phyloP scores from a whole-genome alignment of 345 rosid genomes.

The Syzygium oleosum region DNA sequence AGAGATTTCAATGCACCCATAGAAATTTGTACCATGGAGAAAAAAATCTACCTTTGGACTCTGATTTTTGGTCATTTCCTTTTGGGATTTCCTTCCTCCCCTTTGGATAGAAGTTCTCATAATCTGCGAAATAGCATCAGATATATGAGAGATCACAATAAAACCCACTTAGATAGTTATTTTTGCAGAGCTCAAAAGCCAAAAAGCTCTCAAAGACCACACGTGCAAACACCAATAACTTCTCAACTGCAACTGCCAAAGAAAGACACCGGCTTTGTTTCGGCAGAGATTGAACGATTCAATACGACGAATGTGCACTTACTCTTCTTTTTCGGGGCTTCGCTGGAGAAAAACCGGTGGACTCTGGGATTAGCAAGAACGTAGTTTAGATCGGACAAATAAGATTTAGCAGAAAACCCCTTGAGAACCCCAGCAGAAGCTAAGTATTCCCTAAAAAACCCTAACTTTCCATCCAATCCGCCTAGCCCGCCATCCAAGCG shows the following conservation, averaged over 20 bases:
- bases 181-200: not conserved
- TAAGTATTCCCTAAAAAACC: conserved; percentile 47
- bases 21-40: not conserved
- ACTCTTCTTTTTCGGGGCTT: conserved; percentile 75
- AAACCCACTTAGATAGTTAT: not conserved
- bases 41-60: conserved; percentile 50
- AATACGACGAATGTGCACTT: not conserved
- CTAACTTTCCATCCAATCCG: conserved; percentile 27
- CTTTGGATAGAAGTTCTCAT: conserved; percentile 79
- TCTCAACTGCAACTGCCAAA: not conserved
- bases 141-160: not conserved
- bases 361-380: conserved; percentile 61
- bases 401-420: conserved; percentile 7
- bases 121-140: conserved; percentile 39
- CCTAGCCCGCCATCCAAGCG: conserved; percentile 10
- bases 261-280: not conserved
- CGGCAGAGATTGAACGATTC: not conserved
- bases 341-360: conserved; percentile 54
- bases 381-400: conserved; percentile 36
- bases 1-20: not conserved
- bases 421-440: conserved; percentile 36
- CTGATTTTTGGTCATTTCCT: conserved; percentile 68
- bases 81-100: conserved; percentile 76
- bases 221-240: not conserved
- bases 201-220: not conserved